Percentiles rank a stretch among this genome's conserved stretches.
Conservation (phyloP, 2,329 filamentous ascomycete species). For the Nannizziopsis barbatae region DNA sequence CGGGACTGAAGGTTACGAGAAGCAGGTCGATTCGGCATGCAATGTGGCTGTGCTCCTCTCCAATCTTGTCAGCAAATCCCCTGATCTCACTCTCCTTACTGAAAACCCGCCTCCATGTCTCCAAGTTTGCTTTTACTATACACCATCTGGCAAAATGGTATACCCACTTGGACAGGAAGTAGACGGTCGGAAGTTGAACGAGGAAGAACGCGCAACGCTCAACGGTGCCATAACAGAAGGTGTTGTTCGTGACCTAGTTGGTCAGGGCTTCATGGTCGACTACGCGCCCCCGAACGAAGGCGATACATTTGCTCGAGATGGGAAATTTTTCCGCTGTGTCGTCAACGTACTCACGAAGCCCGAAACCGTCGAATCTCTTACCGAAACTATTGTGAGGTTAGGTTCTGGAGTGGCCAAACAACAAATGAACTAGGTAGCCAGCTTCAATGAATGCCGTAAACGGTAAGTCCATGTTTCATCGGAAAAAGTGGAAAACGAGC, state of each 20-base stretch:
- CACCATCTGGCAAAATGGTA: slow-evolving; percentile 45
- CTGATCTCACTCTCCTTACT: slow-evolving; percentile 60
- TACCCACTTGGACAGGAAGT: slow-evolving; percentile 23
- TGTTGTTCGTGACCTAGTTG: slow-evolving; percentile 45
- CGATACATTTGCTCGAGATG: slow-evolving; percentile 42
- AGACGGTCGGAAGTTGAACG: slow-evolving; percentile 19
- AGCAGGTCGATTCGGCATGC: slow-evolving; percentile 62
- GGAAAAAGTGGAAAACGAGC: slow-evolving; percentile 22
- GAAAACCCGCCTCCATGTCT: slow-evolving; percentile 72
- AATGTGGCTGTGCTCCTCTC: slow-evolving; percentile 59
- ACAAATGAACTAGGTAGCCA: slow-evolving; percentile 6
- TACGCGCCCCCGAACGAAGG: slow-evolving; percentile 45
- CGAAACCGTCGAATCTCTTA: slow-evolving; percentile 52
- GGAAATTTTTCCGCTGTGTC: slow-evolving; percentile 58
- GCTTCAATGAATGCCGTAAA: background rate
- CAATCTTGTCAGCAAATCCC: slow-evolving; percentile 42
- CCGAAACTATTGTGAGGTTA: slow-evolving; percentile 47
- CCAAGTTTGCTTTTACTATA: slow-evolving; percentile 91
- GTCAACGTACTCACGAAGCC: slow-evolving; percentile 51
- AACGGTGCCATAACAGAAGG: slow-evolving; percentile 48
- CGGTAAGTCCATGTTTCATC: slow-evolving; percentile 1
- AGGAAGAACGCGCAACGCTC: slow-evolving; percentile 30
- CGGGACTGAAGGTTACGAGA: slow-evolving; percentile 60
- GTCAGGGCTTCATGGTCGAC: slow-evolving; percentile 58
- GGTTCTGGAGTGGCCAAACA: slow-evolving; percentile 27